A percentile compares a stretch with the other conserved stretches of the same genome.
Conservation (phyloP, 371 early-diverging fungal genomes). For the Mortierella sp. region DNA sequence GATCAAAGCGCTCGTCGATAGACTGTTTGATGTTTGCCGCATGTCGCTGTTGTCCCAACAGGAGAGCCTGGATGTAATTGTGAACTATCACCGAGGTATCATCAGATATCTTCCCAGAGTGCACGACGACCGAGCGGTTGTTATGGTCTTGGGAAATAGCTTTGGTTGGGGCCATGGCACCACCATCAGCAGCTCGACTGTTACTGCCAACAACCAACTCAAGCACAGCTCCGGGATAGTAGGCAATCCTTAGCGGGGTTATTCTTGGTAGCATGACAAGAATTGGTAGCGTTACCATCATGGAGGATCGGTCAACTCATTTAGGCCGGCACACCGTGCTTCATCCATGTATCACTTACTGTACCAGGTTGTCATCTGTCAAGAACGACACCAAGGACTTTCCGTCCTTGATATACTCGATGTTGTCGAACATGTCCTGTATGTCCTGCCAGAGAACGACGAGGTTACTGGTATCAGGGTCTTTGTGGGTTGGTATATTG, state of each 20-base stretch:
- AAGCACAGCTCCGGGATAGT: no score
- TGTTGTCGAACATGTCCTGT: background rate
- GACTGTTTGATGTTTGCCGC: background rate
- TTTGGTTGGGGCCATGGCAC: no score
- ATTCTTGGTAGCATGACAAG: no score
- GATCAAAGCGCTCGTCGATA: background rate
- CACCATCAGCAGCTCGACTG: no score
- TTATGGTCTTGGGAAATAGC: no score
- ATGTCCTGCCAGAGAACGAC: constrained; percentile 4
- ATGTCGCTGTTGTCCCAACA: background rate
- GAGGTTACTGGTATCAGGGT: background rate
- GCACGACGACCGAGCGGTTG: background rate
- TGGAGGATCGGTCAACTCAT: background rate
- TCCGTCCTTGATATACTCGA: background rate
- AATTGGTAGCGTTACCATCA: background rate
- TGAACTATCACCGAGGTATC: background rate
- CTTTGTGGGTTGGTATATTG: background rate
- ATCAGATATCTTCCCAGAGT: background rate
- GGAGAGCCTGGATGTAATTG: background rate
- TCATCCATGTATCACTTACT: background rate
- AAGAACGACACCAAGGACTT: background rate
- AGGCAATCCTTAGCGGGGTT: no score
- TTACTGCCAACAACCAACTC: no score
- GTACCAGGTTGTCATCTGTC: background rate
- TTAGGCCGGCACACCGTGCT: background rate